Percentiles rank a stretch among this genome's conserved stretches.
Conservation (phyloP, 495 filamentous ascomycete genomes). For the Penicillium fimorum region DNA sequence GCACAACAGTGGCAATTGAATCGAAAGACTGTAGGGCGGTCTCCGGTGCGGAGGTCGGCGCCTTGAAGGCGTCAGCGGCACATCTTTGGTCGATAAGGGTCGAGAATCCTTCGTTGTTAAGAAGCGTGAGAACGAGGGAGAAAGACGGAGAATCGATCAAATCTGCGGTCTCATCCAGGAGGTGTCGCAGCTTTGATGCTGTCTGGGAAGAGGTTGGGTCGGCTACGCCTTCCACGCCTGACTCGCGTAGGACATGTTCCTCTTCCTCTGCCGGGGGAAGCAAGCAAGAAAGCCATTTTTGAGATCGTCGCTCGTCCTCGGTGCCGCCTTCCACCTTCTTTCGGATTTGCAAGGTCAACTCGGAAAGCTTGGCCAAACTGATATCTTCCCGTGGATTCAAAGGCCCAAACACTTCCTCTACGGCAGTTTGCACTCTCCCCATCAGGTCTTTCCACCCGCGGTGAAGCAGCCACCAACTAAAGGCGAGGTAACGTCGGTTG, state of each 20-base stretch:
- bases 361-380: constrained; percentile 70
- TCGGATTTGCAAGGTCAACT: constrained; percentile 74
- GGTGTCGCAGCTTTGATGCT: constrained; percentile 65
- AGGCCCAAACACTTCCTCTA: constrained; percentile 80
- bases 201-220: constrained; percentile 42
- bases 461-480: constrained; percentile 97
- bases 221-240: constrained; percentile 64
- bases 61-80: constrained; percentile 71
- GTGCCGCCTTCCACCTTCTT: constrained; percentile 78
- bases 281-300: constrained; percentile 79
- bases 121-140: constrained; percentile 72
- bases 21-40: constrained; percentile 44
- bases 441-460: constrained; percentile 81
- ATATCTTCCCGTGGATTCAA: constrained; percentile 88
- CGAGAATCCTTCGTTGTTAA: constrained; percentile 85
- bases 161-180: constrained; percentile 96
- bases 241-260: constrained; percentile 75
- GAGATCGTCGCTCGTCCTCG: constrained; percentile 58
- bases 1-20: constrained; percentile 42
- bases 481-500: constrained; percentile 88
- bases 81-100: constrained; percentile 77
- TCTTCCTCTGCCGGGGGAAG: constrained; percentile 79
- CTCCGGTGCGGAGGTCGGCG: constrained; percentile 45
- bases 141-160: constrained; percentile 92
- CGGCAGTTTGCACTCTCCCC: constrained; percentile 72